Evolutionary conservation across 2,329 filamentous ascomycete species (phyloP).

Genomic region (Endocalyx cinctus): DNA sequence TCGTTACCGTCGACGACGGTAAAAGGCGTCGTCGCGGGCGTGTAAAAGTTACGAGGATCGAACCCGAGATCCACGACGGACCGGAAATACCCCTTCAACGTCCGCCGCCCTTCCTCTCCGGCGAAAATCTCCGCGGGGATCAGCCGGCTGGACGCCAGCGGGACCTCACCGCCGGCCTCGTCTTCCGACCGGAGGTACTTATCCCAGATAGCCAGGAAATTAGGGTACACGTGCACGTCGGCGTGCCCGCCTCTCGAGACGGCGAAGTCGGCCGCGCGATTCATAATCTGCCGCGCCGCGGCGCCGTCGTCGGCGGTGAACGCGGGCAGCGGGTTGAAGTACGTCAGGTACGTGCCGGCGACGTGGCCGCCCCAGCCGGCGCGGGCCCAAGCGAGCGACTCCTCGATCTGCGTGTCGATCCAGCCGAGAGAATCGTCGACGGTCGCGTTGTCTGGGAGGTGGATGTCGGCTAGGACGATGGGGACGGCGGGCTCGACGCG

Average conservation of each 20-base stretch:
- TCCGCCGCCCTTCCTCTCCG: slow-evolving; percentile 9
- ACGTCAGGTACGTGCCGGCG: slow-evolving; percentile 13
- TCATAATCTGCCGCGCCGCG: slow-evolving; percentile 8
- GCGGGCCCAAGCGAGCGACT: slow-evolving; percentile 13
- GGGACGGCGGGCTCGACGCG: slow-evolving; percentile 13
- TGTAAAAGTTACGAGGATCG: slow-evolving; percentile 12
- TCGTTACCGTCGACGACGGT: too few relatives aligned
- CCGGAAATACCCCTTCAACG: slow-evolving; percentile 12
- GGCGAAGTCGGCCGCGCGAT: slow-evolving; percentile 12
- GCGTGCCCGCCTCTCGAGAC: slow-evolving; percentile 12
- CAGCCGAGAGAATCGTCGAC: slow-evolving; percentile 11
- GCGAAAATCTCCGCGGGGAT: slow-evolving; percentile 11
- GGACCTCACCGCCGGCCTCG: slow-evolving; percentile 6
- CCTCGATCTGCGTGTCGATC: slow-evolving; percentile 12
- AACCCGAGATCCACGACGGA: slow-evolving; percentile 12
- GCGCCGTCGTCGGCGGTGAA: slow-evolving; percentile 12
- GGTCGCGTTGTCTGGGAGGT: slow-evolving; percentile 13
- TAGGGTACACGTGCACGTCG: slow-evolving; percentile 10
- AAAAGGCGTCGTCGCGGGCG: slow-evolving; percentile 13
- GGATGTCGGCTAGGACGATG: slow-evolving; percentile 14
- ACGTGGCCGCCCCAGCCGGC: slow-evolving; percentile 17
- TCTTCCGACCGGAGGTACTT: slow-evolving; percentile 7
- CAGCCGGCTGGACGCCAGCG: slow-evolving; percentile 11
- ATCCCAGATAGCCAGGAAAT: slow-evolving; percentile 14
- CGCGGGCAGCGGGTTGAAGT: slow-evolving; percentile 13